Conservation (phyloP, 192 early-diverging fungal genomes). For the Linnemannia hyalina region DNA sequence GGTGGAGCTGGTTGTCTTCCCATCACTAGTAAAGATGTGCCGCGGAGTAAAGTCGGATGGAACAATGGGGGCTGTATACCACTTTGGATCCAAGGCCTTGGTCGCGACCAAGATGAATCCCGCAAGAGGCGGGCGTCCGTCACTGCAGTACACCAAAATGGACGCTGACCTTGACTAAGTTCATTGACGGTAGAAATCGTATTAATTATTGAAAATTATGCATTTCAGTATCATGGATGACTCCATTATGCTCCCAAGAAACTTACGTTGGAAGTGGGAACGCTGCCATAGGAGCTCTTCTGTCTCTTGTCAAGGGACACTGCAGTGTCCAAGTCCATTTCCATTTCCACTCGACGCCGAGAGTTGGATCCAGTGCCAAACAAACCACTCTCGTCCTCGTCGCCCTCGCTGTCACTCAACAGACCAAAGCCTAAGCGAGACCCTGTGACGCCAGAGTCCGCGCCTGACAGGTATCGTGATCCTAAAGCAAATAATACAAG, state of each 20-base stretch:
- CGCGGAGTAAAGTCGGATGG: slow-evolving; percentile 38
- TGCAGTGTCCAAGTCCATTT: slow-evolving; percentile 31
- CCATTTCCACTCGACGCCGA: background rate
- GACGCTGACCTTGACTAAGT: background rate
- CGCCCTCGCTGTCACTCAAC: slow-evolving; percentile 79
- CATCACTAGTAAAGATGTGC: slow-evolving; percentile 17
- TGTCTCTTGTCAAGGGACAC: slow-evolving; percentile 41
- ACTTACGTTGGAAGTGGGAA: background rate
- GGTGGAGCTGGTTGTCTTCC: background rate
- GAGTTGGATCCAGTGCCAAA: slow-evolving; percentile 44
- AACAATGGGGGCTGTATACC: slow-evolving; percentile 54
- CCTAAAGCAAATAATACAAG: background rate
- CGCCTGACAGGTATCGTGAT: slow-evolving; percentile 41
- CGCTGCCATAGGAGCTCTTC: background rate
- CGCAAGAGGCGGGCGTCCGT: slow-evolving; percentile 66
- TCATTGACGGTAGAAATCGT: background rate
- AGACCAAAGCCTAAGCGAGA: slow-evolving; percentile 73
- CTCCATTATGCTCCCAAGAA: background rate
- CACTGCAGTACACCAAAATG: slow-evolving; percentile 47
- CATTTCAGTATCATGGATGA: too few relatives aligned
- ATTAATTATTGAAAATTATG: background rate
- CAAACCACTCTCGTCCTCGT: slow-evolving; percentile 58
- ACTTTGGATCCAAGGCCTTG: slow-evolving; percentile 56
- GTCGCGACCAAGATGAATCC: slow-evolving; percentile 66
- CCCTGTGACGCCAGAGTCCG: background rate